These are phyloP conservation scores for Citrus sp. DNA, from an alignment of 345 rosid genomes.

Conservation along the genomic window DNA sequence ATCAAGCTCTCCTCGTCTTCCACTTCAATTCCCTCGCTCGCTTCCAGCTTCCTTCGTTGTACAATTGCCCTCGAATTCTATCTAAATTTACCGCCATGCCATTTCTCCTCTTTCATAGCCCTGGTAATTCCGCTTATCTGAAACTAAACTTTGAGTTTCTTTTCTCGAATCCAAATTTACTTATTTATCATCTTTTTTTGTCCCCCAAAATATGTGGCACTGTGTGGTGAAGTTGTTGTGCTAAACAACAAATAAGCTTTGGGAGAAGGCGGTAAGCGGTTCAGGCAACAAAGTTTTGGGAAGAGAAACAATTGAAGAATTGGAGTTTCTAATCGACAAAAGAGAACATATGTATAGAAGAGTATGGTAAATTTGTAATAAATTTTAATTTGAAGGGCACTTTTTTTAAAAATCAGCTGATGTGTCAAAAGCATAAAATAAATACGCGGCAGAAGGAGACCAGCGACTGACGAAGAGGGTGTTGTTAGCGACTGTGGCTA, in stretches of 20 bases:
- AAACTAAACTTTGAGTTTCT: not conserved
- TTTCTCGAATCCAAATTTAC: not conserved
- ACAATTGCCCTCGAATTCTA: constrained; percentile 22
- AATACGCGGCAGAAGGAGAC: too few relatives aligned
- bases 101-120: constrained; percentile 13
- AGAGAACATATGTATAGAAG: constrained; percentile 59
- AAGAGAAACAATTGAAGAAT: too few relatives aligned
- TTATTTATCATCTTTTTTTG: too few relatives aligned
- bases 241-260: not conserved
- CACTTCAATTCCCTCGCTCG: constrained; percentile 5
- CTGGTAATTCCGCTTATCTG: too few relatives aligned
- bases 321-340: constrained; percentile 46
- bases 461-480: too few relatives aligned
- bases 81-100: constrained; percentile 15
- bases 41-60: constrained; percentile 22
- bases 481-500: too few relatives aligned
- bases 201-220: too few relatives aligned
- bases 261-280: constrained; percentile 63
- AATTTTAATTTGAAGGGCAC: too few relatives aligned
- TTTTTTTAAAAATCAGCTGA: too few relatives aligned
- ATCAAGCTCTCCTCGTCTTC: constrained; percentile 9
- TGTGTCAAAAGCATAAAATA: too few relatives aligned
- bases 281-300: constrained; percentile 59
- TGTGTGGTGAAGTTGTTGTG: not conserved
- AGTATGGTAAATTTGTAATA: constrained; percentile 10